phyloP scores from a whole-genome alignment of 2,329 filamentous ascomycete genomes.

The Botrytis squamosa region DNA sequence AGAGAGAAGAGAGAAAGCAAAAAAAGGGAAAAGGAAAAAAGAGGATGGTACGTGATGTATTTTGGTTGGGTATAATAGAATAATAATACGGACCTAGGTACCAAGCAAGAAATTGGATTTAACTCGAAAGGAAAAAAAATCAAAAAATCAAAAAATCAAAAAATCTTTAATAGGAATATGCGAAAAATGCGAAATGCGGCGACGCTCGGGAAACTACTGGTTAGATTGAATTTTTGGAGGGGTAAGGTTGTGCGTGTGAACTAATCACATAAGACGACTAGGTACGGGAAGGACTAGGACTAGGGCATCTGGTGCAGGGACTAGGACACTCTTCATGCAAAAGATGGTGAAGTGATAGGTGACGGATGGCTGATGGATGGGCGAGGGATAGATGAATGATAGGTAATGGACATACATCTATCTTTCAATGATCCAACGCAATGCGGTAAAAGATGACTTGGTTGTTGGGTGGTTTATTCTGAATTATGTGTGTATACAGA shows the following conservation, averaged over 20 bases:
- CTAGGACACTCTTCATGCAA: neutral
- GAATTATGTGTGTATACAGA: neutral
- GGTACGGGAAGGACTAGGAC: neutral
- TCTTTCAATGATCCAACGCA: neutral
- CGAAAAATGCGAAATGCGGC: conserved; percentile 21
- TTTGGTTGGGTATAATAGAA: neutral
- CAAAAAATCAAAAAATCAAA: neutral
- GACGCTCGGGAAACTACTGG: conserved; percentile 20
- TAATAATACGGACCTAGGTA: neutral
- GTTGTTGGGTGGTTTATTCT: conserved; percentile 3
- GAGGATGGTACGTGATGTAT: neutral
- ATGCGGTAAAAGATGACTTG: neutral
- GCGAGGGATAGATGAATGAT: neutral
- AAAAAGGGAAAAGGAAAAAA: neutral
- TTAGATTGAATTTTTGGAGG: conserved; percentile 11
- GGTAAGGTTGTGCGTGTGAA: conserved; percentile 1
- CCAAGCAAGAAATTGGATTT: neutral
- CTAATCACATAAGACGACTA: neutral
- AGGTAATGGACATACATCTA: neutral
- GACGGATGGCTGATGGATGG: neutral
- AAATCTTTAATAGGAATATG: conserved; percentile 12
- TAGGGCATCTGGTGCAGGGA: neutral
- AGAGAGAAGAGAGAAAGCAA: conserved; percentile 32
- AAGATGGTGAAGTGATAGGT: neutral
- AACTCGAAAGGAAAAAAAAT: neutral